These are phyloP conservation scores for Populus hybrid DNA, from an alignment of 441 rosid genomes.

Conservation along the genomic window DNA sequence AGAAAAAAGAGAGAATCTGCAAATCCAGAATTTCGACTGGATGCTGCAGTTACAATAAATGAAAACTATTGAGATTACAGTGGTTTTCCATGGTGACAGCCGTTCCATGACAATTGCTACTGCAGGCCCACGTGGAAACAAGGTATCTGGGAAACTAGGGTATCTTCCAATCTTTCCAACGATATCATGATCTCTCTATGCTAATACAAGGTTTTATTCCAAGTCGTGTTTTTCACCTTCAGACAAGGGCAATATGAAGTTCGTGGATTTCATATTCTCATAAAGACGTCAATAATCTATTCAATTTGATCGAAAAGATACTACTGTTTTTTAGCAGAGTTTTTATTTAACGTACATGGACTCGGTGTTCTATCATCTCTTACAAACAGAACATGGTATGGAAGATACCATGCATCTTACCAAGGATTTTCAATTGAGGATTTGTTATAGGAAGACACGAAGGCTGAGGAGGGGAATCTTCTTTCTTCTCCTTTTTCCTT, in stretches of 20 bases:
- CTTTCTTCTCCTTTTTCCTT: constrained; percentile 58
- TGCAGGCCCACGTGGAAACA: not conserved
- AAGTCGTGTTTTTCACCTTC: not conserved
- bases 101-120: not conserved
- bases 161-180: not conserved
- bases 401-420: constrained; percentile 73
- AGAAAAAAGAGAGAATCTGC: not conserved
- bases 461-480: constrained; percentile 39
- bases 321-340: not conserved
- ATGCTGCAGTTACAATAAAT: not conserved
- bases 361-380: constrained; percentile 7
- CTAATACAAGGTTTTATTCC: not conserved
- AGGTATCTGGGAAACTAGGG: not conserved
- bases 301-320: not conserved
- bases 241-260: not conserved
- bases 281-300: not conserved
- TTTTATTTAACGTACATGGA: not conserved
- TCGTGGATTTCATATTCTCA: not conserved
- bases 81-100: not conserved
- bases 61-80: not conserved
- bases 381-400: constrained; percentile 68
- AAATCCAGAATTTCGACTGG: not conserved
- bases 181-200: not conserved
- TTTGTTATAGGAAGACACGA: constrained; percentile 47
- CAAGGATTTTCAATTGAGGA: constrained; percentile 67